Evolutionary conservation across 2,329 filamentous ascomycete species (phyloP), one percentile per base, ranked within the genome.

Genomic region (Chaetomium strumarium): DNA sequence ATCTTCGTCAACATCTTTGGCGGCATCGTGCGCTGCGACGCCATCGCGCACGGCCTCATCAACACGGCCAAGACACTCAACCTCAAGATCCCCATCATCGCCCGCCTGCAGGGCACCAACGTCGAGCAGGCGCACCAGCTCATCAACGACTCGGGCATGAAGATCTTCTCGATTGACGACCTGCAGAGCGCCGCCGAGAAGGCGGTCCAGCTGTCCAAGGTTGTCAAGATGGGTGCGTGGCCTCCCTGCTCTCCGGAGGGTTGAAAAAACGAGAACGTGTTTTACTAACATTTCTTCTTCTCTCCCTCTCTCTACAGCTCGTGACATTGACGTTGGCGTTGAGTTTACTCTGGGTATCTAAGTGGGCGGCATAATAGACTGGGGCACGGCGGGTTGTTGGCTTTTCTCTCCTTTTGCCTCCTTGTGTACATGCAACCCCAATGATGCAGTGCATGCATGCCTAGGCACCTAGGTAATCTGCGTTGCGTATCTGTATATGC

Each of bases 1-100:
- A 93, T 99, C 77, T 99, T 99, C 65, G 93, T 99, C 78, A 99
- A 99, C 83, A 99, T 99, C 73, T 99, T 99, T 70, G 93, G 93
- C 70, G 93, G 93, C 76, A 99, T 99, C 65, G 93, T 99, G 64
- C 85, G 93, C 67, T 99, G 93, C 71, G 93, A 99, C 71, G 90
- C 89, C 67, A 99, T 99, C 70, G 93, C 93, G 62, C 87, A 91
- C 74, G 93, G 93, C 68, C 80, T 99, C 64, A 95, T 99, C 77
- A 86, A 89, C 70, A 95, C 96, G 53, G 93, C 93, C 58, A 82
- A 96, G 77, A 84, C 84, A 67, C 91, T 99, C 80, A 91, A 96
- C 79, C 83, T 99, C 66, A 87, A 93, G 75, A 93, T 93, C 62
- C 93, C 93, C 66, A 95, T 99, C 72, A 92, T 99, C 70, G 92